A percentile compares a stretch with the other conserved stretches of the same genome.
Conservation (phyloP, 1,139 yeast species). For the Sugiyamaella novakii region DNA sequence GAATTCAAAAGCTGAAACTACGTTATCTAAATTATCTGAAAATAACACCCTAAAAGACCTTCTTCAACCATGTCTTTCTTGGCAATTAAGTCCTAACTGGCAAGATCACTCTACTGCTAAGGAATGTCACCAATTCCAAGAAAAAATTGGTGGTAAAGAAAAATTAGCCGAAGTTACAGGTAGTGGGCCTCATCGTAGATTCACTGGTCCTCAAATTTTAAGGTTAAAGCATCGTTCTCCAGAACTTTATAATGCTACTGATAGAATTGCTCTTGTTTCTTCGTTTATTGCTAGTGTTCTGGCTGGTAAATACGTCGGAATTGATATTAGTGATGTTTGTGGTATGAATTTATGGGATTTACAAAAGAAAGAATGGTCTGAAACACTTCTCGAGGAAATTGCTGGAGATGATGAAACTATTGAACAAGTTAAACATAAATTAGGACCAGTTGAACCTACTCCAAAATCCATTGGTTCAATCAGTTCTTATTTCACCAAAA, state of each 20-base stretch:
- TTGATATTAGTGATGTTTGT: slow-evolving; percentile 87
- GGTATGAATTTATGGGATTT: slow-evolving; percentile 89
- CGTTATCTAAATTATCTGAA: slow-evolving; percentile 40
- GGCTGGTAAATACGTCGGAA: slow-evolving; percentile 60
- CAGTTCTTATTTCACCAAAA: slow-evolving; percentile 59
- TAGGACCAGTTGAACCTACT: slow-evolving; percentile 52
- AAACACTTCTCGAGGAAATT: slow-evolving; percentile 49
- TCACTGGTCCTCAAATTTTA: slow-evolving; percentile 87
- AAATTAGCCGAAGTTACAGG: slow-evolving; percentile 72
- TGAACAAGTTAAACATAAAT: slow-evolving; percentile 47
- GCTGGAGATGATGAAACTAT: slow-evolving; percentile 37
- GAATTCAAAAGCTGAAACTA: slow-evolving; percentile 53
- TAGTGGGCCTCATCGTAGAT: slow-evolving; percentile 84
- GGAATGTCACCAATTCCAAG: slow-evolving; percentile 67
- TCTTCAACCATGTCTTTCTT: slow-evolving; percentile 53
- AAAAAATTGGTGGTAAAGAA: slow-evolving; percentile 62
- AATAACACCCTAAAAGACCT: slow-evolving; percentile 27
- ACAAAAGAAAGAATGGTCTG: slow-evolving; percentile 53
- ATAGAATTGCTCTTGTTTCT: slow-evolving; percentile 72
- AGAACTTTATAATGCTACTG: slow-evolving; percentile 57
- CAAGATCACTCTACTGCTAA: slow-evolving; percentile 85
- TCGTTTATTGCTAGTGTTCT: slow-evolving; percentile 75
- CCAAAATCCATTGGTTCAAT: slow-evolving; percentile 48
- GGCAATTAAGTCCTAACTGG: slow-evolving; percentile 83
- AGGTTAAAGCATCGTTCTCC: slow-evolving; percentile 63